These are phyloP conservation scores for Melaleuca alternifolia DNA, from an alignment of 345 rosid genomes.

Conservation along the genomic window DNA sequence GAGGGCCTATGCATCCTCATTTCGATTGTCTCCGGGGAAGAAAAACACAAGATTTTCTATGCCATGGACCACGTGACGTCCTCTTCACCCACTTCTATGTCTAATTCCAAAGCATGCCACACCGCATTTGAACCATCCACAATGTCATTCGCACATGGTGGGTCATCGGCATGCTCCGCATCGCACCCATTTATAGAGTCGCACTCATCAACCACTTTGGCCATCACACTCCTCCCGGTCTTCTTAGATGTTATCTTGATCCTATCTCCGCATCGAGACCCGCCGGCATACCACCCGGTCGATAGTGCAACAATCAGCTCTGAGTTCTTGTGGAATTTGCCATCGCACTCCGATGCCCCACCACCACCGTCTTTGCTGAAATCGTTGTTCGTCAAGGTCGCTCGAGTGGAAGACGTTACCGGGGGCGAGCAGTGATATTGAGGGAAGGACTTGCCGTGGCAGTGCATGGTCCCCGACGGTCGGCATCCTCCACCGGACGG, in stretches of 20 bases:
- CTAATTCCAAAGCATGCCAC: slow-evolving; percentile 22
- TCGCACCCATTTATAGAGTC: slow-evolving; percentile 30
- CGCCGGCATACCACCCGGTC: slow-evolving; percentile 19
- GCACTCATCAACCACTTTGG: slow-evolving; percentile 40
- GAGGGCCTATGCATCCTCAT: neutral
- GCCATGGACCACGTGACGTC: slow-evolving; percentile 30
- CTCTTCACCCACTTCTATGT: slow-evolving; percentile 11
- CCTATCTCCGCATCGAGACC: slow-evolving; percentile 26
- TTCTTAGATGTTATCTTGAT: slow-evolving; percentile 11
- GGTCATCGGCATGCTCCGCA: slow-evolving; percentile 16
- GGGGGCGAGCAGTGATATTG: slow-evolving; percentile 25
- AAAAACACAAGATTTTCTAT: neutral
- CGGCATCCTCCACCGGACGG: neutral
- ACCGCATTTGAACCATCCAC: slow-evolving; percentile 34
- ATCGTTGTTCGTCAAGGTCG: slow-evolving; percentile 20
- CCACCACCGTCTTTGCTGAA: slow-evolving; percentile 26
- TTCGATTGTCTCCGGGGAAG: neutral
- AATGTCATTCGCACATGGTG: slow-evolving; percentile 20
- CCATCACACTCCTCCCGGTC: slow-evolving; percentile 11
- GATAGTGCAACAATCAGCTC: slow-evolving; percentile 27
- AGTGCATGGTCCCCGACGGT: slow-evolving; percentile 6
- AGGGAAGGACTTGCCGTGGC: neutral
- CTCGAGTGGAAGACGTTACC: slow-evolving; percentile 10
- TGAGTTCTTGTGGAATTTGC: slow-evolving; percentile 4
- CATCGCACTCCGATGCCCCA: slow-evolving; percentile 19